phyloP scores from a whole-genome alignment of 1,139 yeast species.

The Yamadazyma triangularis region DNA sequence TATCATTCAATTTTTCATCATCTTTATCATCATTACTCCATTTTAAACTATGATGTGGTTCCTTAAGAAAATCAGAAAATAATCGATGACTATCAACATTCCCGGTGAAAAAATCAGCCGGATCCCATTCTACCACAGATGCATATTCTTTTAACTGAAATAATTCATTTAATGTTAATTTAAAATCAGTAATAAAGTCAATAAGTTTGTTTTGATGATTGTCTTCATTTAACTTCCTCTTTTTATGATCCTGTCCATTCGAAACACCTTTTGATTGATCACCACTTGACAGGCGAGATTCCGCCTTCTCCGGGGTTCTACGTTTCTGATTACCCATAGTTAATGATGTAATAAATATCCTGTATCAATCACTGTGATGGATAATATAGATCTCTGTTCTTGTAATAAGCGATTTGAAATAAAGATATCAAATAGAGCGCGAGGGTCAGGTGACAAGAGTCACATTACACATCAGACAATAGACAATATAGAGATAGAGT shows the following conservation, averaged over 20 bases:
- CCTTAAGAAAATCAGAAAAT: conserved; percentile 29
- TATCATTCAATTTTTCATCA: conserved; percentile 22
- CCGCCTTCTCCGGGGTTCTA: not conserved
- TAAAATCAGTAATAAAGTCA: conserved; percentile 41
- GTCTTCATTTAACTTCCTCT: conserved; percentile 8
- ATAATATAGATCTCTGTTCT: no score
- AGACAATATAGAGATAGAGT: no score
- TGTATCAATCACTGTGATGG: no score
- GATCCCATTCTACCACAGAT: conserved; percentile 59
- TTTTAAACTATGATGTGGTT: conserved; percentile 22
- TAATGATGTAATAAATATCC: not conserved
- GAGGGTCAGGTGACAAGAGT: no score
- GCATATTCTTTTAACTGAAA: conserved; percentile 58
- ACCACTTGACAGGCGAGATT: not conserved
- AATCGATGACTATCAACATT: conserved; percentile 27
- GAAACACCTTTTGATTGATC: not conserved
- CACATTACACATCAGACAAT: no score
- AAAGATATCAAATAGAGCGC: no score
- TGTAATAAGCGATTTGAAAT: no score
- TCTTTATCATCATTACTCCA: conserved; percentile 32
- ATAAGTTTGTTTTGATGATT: conserved; percentile 21
- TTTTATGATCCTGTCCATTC: conserved; percentile 4
- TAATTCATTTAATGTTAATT: conserved; percentile 42
- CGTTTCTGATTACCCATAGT: conserved; percentile 1
- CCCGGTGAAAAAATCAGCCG: conserved; percentile 37